phyloP scores from a whole-genome alignment of 2,329 filamentous ascomycete species.

The Aspergillus brasiliensis region DNA sequence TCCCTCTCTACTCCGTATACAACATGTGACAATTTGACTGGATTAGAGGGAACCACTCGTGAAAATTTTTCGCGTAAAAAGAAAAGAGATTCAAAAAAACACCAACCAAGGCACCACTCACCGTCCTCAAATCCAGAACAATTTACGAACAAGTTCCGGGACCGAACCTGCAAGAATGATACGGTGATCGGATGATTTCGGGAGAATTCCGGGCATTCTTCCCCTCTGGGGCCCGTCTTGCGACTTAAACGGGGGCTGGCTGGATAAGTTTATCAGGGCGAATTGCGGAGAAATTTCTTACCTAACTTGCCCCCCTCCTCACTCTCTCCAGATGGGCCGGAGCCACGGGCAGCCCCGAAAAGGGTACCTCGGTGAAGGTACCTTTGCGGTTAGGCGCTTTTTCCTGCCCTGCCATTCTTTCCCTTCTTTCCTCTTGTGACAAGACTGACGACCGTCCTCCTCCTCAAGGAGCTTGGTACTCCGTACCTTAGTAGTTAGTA shows the following conservation, averaged over 20 bases:
- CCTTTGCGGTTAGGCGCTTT: conserved; percentile 2
- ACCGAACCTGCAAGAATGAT: conserved; percentile 8
- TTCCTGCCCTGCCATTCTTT: not conserved
- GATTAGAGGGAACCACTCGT: not conserved
- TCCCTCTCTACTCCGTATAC: not conserved
- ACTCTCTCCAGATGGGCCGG: conserved; percentile 3
- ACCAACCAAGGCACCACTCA: not conserved
- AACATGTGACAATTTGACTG: not conserved
- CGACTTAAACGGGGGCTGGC: conserved; percentile 12
- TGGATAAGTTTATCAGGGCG: conserved; percentile 5
- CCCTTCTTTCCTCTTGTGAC: conserved; percentile 4
- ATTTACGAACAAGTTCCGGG: not conserved
- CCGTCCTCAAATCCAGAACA: not conserved
- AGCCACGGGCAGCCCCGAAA: conserved; percentile 13
- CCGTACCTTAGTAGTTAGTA: not conserved
- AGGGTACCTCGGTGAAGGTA: conserved; percentile 25
- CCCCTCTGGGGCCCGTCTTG: conserved; percentile 12
- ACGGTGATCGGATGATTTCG: conserved; percentile 24
- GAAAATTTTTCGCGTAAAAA: not conserved
- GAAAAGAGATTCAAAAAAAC: not conserved
- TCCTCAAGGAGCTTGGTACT: not conserved
- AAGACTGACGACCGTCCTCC: not conserved
- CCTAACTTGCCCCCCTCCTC: conserved; percentile 12
- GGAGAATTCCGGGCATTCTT: conserved; percentile 20
- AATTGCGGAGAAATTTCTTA: conserved; percentile 25